Conservation (phyloP, 495 filamentous ascomycete genomes). For the Annulohypoxylon moriforme region DNA sequence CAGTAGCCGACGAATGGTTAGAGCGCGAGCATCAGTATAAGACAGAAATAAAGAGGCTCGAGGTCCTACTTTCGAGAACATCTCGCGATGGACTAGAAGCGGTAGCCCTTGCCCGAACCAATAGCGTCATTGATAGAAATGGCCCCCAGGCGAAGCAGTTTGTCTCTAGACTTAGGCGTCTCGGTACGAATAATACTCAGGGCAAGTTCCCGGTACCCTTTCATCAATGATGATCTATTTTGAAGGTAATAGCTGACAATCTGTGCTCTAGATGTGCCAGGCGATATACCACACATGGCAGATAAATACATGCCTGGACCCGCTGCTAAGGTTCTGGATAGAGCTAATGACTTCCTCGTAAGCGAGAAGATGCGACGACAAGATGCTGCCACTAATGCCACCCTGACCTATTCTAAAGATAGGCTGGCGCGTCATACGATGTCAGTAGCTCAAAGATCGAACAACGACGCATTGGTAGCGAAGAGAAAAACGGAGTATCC, state of each 20-base stretch:
- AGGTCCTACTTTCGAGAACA: constrained; percentile 58
- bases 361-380: constrained; percentile 41
- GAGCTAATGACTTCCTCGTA: constrained; percentile 39
- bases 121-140: constrained; percentile 55
- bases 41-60: constrained; percentile 61
- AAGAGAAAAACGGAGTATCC: not conserved
- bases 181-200: constrained; percentile 30
- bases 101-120: constrained; percentile 58
- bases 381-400: constrained; percentile 3
- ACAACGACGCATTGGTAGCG: not conserved
- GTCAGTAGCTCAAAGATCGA: not conserved
- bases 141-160: constrained; percentile 46
- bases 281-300: not conserved
- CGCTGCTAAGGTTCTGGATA: constrained; percentile 34
- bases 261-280: constrained; percentile 1
- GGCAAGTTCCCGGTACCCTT: constrained; percentile 14
- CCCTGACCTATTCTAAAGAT: not conserved
- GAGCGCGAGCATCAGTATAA: constrained; percentile 55
- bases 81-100: constrained; percentile 60
- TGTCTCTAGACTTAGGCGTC: constrained; percentile 47
- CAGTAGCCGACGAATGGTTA: constrained; percentile 56
- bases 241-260: not conserved
- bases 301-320: not conserved
- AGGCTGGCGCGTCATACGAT: constrained; percentile 1
- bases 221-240: not conserved